Conservation (phyloP, 768 basidiomycete species). For the Podaxis sp. region DNA sequence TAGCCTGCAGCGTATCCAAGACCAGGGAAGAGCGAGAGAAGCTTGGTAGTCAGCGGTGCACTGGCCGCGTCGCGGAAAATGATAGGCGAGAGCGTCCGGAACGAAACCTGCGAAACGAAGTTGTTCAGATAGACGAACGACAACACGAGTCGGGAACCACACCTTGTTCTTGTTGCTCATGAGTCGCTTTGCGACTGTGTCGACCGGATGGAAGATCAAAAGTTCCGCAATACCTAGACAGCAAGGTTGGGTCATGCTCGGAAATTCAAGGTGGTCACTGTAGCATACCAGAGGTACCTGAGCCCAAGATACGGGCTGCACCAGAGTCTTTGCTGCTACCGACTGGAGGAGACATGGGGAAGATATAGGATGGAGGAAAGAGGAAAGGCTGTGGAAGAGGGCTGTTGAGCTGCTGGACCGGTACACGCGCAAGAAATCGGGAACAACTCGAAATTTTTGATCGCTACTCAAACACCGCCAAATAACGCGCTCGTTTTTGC, state of each 20-base stretch:
- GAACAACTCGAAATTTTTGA: slow-evolving; percentile 8
- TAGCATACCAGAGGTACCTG: slow-evolving; percentile 82
- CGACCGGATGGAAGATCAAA: slow-evolving; percentile 92
- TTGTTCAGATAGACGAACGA: background rate
- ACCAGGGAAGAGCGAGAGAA: slow-evolving; percentile 95
- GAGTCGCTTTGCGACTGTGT: slow-evolving; percentile 96
- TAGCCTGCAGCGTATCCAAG: slow-evolving; percentile 98
- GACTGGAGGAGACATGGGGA: slow-evolving; percentile 38
- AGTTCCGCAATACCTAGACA: slow-evolving; percentile 87
- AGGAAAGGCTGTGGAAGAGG: background rate
- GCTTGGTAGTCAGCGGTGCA: slow-evolving; percentile 62
- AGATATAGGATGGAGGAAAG: background rate
- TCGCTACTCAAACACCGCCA: slow-evolving; percentile 4
- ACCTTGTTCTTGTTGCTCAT: slow-evolving; percentile 97
- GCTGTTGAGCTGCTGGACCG: background rate
- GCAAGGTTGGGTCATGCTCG: slow-evolving; percentile 4
- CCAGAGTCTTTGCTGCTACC: slow-evolving; percentile 82
- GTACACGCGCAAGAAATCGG: slow-evolving; percentile 7
- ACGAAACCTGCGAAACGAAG: background rate
- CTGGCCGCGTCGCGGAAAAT: slow-evolving; percentile 85
- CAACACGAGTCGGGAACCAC: background rate
- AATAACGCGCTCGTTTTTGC: slow-evolving; percentile 16
- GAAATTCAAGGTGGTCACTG: background rate
- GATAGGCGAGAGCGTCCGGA: slow-evolving; percentile 34
- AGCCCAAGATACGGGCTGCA: slow-evolving; percentile 85